These are phyloP conservation scores for Pascua guehoae DNA, from an alignment of 1,284 basidiomycete genomes.

Conservation along the genomic window DNA sequence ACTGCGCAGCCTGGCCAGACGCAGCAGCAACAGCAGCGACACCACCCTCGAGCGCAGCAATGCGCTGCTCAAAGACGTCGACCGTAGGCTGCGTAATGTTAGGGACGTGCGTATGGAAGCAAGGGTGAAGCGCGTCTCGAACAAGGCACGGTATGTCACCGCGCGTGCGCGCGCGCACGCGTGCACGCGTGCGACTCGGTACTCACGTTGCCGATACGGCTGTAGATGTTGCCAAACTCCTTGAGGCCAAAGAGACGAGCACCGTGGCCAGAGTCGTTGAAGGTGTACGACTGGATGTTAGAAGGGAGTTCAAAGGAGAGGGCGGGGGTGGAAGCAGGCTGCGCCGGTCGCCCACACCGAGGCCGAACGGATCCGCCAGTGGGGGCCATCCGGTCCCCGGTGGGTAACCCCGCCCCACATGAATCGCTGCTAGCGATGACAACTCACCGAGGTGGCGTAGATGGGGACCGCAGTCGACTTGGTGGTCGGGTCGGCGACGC, in stretches of 20 bases:
- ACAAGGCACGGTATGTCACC: too few species aligned
- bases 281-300: constrained; percentile 59
- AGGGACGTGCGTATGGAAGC: background rate
- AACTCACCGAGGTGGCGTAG: constrained; percentile 12
- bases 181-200: too few species aligned
- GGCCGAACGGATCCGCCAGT: background rate
- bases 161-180: too few species aligned
- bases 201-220: constrained; percentile 64
- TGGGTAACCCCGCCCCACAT: too few species aligned
- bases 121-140: too few species aligned
- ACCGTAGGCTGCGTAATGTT: constrained; percentile 59
- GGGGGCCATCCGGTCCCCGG: background rate
- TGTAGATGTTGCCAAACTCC: constrained; percentile 69
- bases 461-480: constrained; percentile 22
- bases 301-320: constrained; percentile 40
- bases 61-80: constrained; percentile 78
- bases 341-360: constrained; percentile 30
- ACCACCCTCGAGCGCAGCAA: constrained; percentile 79
- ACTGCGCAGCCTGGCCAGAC: constrained; percentile 78
- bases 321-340: too few species aligned
- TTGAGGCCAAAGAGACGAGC: constrained; percentile 77
- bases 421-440: too few species aligned
- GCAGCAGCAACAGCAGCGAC: constrained; percentile 72
- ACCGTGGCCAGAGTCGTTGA: constrained; percentile 75
- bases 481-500: constrained; percentile 11